Percentiles rank a stretch among this genome's conserved stretches.
These are phyloP conservation scores for Globisporangium iwayamae DNA, from an alignment of 352 stramenopile species.

Conservation along the genomic window DNA sequence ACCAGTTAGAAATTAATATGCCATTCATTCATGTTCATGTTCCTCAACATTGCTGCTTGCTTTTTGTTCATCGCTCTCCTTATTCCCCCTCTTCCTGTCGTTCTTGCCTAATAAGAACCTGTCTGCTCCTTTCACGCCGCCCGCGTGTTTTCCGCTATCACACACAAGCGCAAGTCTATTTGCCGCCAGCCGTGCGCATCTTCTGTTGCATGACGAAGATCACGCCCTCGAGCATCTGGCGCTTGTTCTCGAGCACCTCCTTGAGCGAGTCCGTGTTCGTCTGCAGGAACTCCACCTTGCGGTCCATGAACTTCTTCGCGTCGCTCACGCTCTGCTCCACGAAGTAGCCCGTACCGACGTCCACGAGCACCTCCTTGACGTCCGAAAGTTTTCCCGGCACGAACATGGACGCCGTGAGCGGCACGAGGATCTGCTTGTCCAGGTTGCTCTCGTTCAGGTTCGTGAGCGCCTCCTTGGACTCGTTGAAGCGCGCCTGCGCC, in stretches of 20 bases:
- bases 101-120: slow-evolving; percentile 13
- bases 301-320: slow-evolving; percentile 89
- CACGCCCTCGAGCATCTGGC: slow-evolving; percentile 77
- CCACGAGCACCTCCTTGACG: slow-evolving; percentile 88
- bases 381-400: slow-evolving; percentile 87
- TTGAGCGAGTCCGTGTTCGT: slow-evolving; percentile 93
- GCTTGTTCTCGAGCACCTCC: slow-evolving; percentile 78
- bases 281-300: slow-evolving; percentile 91
- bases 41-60: not conserved
- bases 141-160: not conserved
- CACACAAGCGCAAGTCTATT: not conserved
- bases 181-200: slow-evolving; percentile 36
- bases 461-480: slow-evolving; percentile 76
- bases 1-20: slow-evolving; percentile 1
- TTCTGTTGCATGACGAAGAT: slow-evolving; percentile 86
- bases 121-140: slow-evolving; percentile 1
- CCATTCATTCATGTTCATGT: not conserved
- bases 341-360: slow-evolving; percentile 95
- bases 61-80: not conserved
- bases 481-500: slow-evolving; percentile 70
- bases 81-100: not conserved
- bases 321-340: slow-evolving; percentile 89
- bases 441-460: slow-evolving; percentile 52
- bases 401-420: slow-evolving; percentile 94
- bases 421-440: slow-evolving; percentile 90